These are phyloP conservation scores for Tinospora cordifolia DNA, from an alignment of 164 flowering plant genomes.

Conservation along the genomic window DNA sequence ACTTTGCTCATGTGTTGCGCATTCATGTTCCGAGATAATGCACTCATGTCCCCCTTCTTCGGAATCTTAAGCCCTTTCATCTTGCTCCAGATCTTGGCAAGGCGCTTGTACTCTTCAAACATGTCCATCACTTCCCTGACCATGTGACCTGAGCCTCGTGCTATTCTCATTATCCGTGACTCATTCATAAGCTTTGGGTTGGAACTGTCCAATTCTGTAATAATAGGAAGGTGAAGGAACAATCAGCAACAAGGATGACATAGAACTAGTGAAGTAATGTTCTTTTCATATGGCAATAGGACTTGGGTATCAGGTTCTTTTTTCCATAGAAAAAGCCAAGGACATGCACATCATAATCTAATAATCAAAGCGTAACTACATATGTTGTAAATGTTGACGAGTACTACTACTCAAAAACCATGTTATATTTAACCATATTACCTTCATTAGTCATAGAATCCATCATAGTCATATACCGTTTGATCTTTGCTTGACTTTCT, in stretches of 20 bases:
- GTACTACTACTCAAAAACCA: not conserved
- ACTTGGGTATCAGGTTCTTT: not conserved
- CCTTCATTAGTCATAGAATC: slow-evolving; percentile 99
- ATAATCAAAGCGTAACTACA: not conserved
- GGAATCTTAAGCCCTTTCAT: slow-evolving; percentile 98
- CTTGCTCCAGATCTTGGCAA: slow-evolving; percentile 92
- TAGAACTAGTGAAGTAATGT: not conserved
- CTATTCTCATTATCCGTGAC: slow-evolving; percentile 80
- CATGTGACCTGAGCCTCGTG: slow-evolving; percentile 80
- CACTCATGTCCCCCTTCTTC: slow-evolving; percentile 94
- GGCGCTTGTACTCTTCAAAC: slow-evolving; percentile 94
- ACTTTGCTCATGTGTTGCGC: slow-evolving; percentile 95
- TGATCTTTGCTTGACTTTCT: slow-evolving; percentile 91
- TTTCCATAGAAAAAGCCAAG: not conserved
- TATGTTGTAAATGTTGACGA: not conserved
- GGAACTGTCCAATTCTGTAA: slow-evolving; percentile 89
- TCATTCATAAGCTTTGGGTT: slow-evolving; percentile 85
- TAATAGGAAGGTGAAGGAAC: not conserved
- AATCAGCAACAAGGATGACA: not conserved
- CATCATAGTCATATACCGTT: slow-evolving; percentile 99
- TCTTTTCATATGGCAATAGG: not conserved
- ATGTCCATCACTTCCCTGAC: slow-evolving; percentile 75
- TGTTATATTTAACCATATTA: slow-evolving; percentile 6
- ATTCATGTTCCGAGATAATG: slow-evolving; percentile 82
- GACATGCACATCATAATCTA: not conserved